These are phyloP conservation scores for Kwoniella sp. DNA, from an alignment of 768 basidiomycete genomes.

Conservation along the genomic window DNA sequence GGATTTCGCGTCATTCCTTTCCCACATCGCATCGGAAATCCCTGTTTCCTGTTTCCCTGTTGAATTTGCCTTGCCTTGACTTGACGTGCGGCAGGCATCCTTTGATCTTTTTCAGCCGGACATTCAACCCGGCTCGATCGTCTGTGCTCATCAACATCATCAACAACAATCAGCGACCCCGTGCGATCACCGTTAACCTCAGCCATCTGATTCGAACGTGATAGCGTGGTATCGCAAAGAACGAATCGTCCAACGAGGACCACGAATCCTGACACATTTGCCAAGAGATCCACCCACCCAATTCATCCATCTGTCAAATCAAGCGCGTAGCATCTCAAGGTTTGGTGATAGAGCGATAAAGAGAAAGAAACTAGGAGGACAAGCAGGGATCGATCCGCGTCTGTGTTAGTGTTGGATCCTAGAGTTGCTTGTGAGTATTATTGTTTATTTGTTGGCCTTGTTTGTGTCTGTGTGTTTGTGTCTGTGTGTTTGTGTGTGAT, in stretches of 20 bases:
- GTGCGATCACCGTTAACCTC: background rate
- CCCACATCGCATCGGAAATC: no score
- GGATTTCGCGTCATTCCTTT: no score
- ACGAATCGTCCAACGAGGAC: no score
- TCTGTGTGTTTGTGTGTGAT: conserved; percentile 2
- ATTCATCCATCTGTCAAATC: background rate
- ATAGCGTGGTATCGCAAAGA: no score
- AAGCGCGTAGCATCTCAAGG: background rate
- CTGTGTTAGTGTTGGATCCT: background rate
- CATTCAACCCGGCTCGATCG: background rate
- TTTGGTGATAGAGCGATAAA: background rate
- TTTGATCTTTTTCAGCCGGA: no score
- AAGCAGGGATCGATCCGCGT: background rate
- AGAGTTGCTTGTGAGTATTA: background rate
- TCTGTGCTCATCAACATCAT: background rate
- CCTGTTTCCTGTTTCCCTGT: no score
- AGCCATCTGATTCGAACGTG: background rate
- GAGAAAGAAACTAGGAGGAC: no score
- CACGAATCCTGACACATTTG: no score
- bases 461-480: conserved; percentile 2
- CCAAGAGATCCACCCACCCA: no score
- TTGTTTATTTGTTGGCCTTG: no score
- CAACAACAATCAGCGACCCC: background rate
- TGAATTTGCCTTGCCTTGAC: no score
- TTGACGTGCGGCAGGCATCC: no score